Base-by-base conservation (phyloP, 2,329 filamentous ascomycete species). In the Tolypocladium inflatum region DNA sequence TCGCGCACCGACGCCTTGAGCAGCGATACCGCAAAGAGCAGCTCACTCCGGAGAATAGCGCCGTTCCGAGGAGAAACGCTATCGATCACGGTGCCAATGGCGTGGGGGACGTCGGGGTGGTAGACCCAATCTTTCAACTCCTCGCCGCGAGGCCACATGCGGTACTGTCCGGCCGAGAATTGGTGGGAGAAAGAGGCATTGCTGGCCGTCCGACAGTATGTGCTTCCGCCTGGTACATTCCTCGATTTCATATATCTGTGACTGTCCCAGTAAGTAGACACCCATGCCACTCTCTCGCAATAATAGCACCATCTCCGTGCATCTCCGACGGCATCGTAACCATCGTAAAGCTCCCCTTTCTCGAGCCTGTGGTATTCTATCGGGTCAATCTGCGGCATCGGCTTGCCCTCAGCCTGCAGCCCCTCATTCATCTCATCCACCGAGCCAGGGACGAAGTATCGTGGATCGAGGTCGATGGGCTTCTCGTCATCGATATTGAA, bases 401-500 rank as follows among this genome's bases (percentile, higher is more conserved):
- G 1, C 35, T 37, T 3, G 35, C 35, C 35, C 11, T 5, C 35
- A 15, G 35, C 35, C 35, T 37, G 35, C 35, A 37, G 35, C 11
- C 11, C 35, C 35, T 4, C 11, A 37, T 37, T 13, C 11, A 37
- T 37, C 11, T 37, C 4, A 5, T 37, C 35, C 35, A 37, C 35
- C 13, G 60, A 35, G 26, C 61, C 58, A 11, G 51, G 58, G 15
- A 55, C 51, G 15, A 63, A 62, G 57, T 50, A 62, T 5, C 60
- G 58, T 2, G 54, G 58, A 8, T 63, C 61, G 15, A 62, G 45
- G 33, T 62, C 61, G 4, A 62, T 57, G 4, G 58, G 58, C 10
- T 60, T 55, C n/a, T 63, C 54, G 33, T 58, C 48, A 23, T 63
- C 61, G 9, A 63, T 58, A 23, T 63, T 54, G 35, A 63, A 60